Percentiles rank a stretch among this genome's conserved stretches.
phyloP scores from a whole-genome alignment of 192 early-diverging fungal genomes.

The Coemansia sp. region DNA sequence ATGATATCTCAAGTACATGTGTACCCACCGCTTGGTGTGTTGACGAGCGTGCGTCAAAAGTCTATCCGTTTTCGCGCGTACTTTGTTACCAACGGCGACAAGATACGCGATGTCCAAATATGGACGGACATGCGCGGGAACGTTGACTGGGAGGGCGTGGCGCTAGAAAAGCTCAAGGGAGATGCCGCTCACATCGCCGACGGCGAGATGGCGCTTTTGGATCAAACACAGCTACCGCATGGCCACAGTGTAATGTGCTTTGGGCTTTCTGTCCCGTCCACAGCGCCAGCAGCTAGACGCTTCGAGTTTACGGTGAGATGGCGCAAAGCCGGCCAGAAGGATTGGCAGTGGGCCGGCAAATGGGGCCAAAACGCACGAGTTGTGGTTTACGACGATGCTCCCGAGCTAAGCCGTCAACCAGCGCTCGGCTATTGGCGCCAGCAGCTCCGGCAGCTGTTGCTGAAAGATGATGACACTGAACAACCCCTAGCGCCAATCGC shows the following conservation, averaged over 20 bases:
- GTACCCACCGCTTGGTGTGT: slow-evolving; percentile 34
- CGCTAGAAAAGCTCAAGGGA: slow-evolving; percentile 7
- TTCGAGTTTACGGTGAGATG: slow-evolving; percentile 52
- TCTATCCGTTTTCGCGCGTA: slow-evolving; percentile 32
- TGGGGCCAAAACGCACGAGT: slow-evolving; percentile 37
- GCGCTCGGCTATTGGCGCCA: slow-evolving; percentile 25
- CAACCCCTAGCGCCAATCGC: slow-evolving; percentile 2
- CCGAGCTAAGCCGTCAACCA: slow-evolving; percentile 1
- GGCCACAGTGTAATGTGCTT: background rate
- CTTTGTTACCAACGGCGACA: slow-evolving; percentile 9
- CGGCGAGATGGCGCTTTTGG: slow-evolving; percentile 23
- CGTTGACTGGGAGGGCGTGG: slow-evolving; percentile 20
- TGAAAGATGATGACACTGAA: background rate
- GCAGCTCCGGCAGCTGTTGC: slow-evolving; percentile 10
- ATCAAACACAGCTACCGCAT: slow-evolving; percentile 15
- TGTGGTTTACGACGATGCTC: slow-evolving; percentile 9
- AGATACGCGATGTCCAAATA: slow-evolving; percentile 19
- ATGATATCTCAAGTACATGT: slow-evolving; percentile 21
- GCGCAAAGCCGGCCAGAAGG: slow-evolving; percentile 1
- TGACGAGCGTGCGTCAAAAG: slow-evolving; percentile 30
- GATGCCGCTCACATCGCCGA: background rate
- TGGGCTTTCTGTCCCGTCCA: slow-evolving; percentile 1
- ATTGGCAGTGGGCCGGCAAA: slow-evolving; percentile 32
- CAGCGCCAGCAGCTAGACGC: background rate
- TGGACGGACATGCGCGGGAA: slow-evolving; percentile 36